A percentile compares a stretch with the other conserved stretches of the same genome.
Evolutionary conservation across 495 filamentous ascomycete species (phyloP).

Genomic region (Penicillium lividum): DNA sequence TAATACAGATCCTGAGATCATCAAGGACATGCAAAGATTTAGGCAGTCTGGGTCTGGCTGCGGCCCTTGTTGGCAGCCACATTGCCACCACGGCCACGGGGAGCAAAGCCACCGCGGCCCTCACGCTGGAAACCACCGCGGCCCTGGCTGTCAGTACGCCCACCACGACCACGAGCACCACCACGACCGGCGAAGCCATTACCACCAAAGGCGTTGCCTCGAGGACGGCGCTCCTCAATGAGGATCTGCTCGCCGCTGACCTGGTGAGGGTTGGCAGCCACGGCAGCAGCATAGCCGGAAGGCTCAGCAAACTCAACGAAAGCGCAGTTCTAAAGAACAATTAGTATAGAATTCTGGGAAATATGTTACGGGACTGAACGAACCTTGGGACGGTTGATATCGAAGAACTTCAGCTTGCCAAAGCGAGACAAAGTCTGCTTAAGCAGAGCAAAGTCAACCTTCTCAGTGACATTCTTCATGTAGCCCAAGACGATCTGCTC

Average conservation of each 20-base stretch:
- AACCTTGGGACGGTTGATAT: constrained; percentile 90
- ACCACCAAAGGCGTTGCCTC: constrained; percentile 64
- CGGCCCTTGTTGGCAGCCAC: constrained; percentile 50
- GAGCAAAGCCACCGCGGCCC: constrained; percentile 56
- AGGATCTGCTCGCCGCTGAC: constrained; percentile 77
- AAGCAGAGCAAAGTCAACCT: constrained; percentile 70
- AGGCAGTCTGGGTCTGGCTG: constrained; percentile 52
- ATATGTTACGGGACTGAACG: constrained; percentile 17
- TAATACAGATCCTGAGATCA: constrained; percentile 45
- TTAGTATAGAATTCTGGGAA: constrained; percentile 30
- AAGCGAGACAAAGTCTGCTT: constrained; percentile 64
- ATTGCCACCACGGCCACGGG: constrained; percentile 56
- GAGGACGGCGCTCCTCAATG: constrained; percentile 87
- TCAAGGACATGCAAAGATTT: constrained; percentile 23
- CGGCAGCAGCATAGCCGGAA: constrained; percentile 76
- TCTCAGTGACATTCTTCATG: constrained; percentile 90
- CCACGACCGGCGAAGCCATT: constrained; percentile 63
- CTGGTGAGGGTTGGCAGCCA: constrained; percentile 80
- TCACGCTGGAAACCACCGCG: constrained; percentile 69
- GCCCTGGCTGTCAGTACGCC: constrained; percentile 64
- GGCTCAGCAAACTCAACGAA: constrained; percentile 88
- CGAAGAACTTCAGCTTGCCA: constrained; percentile 82
- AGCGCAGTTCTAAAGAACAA: constrained; percentile 76
- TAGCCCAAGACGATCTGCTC: constrained; percentile 76
- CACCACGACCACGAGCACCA: constrained; percentile 64